A percentile compares a stretch with the other conserved stretches of the same genome.
phyloP scores from a whole-genome alignment of 2,329 filamentous ascomycete genomes.

The Aspergillus phoenicis region DNA sequence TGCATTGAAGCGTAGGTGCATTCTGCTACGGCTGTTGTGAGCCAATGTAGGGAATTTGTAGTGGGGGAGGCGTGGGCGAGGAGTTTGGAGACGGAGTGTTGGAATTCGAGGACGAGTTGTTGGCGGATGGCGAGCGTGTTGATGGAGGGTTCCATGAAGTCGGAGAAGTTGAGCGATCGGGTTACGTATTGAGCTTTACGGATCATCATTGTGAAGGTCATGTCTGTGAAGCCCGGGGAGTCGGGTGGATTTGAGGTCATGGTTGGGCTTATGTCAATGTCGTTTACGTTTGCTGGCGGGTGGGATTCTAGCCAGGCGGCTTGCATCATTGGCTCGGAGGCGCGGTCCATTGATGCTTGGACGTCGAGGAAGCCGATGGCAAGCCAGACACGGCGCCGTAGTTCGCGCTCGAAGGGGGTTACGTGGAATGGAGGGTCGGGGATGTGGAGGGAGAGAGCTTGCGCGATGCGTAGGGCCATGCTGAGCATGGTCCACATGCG shows the following conservation, averaged over 20 bases:
- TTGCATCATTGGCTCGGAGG: constrained; percentile 40
- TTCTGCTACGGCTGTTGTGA: constrained; percentile 24
- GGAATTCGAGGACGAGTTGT: constrained; percentile 30
- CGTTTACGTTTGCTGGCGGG: constrained; percentile 32
- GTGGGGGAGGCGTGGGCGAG: constrained; percentile 26
- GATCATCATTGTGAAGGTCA: constrained; percentile 29
- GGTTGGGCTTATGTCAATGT: constrained; percentile 31
- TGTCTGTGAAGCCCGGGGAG: constrained; percentile 32
- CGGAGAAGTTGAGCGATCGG: constrained; percentile 29
- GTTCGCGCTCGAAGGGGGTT: constrained; percentile 32
- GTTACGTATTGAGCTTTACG: constrained; percentile 26
- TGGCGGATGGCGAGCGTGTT: constrained; percentile 30
- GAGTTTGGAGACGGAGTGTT: constrained; percentile 23
- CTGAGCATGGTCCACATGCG: constrained; percentile 39
- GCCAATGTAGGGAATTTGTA: constrained; percentile 29
- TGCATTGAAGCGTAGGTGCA: constrained; percentile 32
- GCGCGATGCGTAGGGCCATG: constrained; percentile 35
- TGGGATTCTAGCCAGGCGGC: constrained; percentile 32
- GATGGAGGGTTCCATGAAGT: constrained; percentile 25
- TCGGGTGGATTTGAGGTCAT: constrained; percentile 20
- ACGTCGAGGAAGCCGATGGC: constrained; percentile 35
- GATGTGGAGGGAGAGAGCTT: constrained; percentile 35
- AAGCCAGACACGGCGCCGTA: constrained; percentile 36
- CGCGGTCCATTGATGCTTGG: constrained; percentile 32
- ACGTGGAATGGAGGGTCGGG: constrained; percentile 33